These are phyloP conservation scores for Oidiodendron maius DNA, from an alignment of 495 filamentous ascomycete genomes.

Conservation along the genomic window DNA sequence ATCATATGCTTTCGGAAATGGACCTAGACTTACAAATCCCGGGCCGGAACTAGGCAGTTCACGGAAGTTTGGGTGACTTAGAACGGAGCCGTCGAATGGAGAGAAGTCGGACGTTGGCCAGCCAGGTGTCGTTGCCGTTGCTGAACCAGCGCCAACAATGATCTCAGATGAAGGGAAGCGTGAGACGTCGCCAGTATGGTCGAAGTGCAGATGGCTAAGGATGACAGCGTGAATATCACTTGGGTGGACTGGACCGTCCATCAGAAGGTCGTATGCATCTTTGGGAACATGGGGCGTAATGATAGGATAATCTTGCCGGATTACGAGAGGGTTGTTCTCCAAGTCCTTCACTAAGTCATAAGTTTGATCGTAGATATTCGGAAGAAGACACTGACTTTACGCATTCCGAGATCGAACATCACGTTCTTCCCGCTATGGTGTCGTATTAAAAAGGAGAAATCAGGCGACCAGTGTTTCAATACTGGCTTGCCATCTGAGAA, in stretches of 20 bases:
- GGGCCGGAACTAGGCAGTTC: slow-evolving; percentile 32
- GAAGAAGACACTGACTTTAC: slow-evolving; percentile 39
- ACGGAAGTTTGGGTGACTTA: slow-evolving; percentile 14
- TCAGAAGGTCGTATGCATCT: too few species aligned
- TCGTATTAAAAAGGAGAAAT: slow-evolving; percentile 46
- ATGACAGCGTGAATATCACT: slow-evolving; percentile 48
- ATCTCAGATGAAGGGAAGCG: slow-evolving; percentile 43
- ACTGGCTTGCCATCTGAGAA: too few species aligned
- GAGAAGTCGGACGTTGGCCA: slow-evolving; percentile 40
- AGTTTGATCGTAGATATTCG: slow-evolving; percentile 12
- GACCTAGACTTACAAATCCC: slow-evolving; percentile 39
- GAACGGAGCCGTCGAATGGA: slow-evolving; percentile 39
- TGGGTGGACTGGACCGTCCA: slow-evolving; percentile 33
- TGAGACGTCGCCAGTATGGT: slow-evolving; percentile 50
- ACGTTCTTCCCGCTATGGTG: slow-evolving; percentile 33
- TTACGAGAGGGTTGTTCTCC: slow-evolving; percentile 35
- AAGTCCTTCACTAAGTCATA: slow-evolving; percentile 34
- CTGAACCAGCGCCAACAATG: slow-evolving; percentile 50
- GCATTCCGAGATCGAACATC: slow-evolving; percentile 50
- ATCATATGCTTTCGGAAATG: slow-evolving; percentile 41
- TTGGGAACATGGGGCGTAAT: too few species aligned
- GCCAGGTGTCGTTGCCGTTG: slow-evolving; percentile 35
- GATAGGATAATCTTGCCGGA: too few species aligned
- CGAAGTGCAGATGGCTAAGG: slow-evolving; percentile 56
- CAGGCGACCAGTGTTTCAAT: slow-evolving; percentile 25